phyloP scores from a whole-genome alignment of 2,329 filamentous ascomycete genomes.

The Drechslera avenae region DNA sequence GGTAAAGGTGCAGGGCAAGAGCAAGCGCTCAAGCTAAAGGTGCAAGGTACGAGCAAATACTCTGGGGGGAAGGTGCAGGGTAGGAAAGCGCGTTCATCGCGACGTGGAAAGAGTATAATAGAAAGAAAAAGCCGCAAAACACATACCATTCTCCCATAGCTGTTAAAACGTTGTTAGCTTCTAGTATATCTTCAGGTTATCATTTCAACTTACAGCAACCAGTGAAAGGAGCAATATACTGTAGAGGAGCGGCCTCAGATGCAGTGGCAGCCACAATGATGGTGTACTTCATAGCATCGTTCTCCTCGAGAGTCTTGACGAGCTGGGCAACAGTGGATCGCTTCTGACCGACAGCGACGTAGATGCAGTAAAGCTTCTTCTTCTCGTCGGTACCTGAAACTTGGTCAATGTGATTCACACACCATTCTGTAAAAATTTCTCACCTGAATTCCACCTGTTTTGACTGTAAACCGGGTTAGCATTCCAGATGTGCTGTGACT shows the following conservation, averaged over 20 bases:
- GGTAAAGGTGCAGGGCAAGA: no score
- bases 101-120: no score
- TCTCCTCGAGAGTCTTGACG: conserved; percentile 99
- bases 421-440: no score
- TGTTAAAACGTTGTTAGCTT: background rate
- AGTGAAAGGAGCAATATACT: conserved; percentile 90
- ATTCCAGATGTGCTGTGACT: no score
- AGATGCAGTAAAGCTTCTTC: conserved; percentile 99
- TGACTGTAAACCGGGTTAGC: no score
- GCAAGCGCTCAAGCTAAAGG: no score
- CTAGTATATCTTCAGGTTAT: no score
- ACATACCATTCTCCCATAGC: conserved; percentile 57
- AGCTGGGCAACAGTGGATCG: conserved; percentile 98
- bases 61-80: no score
- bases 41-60: no score
- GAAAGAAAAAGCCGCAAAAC: no score
- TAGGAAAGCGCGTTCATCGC: no score
- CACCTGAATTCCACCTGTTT: conserved; percentile 99
- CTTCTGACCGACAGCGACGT: conserved; percentile 99
- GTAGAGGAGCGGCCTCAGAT: conserved; percentile 92
- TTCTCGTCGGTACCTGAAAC: conserved; percentile 80
- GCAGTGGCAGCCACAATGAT: conserved; percentile 94
- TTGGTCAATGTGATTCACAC: no score
- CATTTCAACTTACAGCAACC: conserved; percentile 52
- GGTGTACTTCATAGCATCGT: conserved; percentile 98